These are phyloP conservation scores for Pleurotus citrinopileatus DNA, from an alignment of 768 basidiomycete genomes.

Conservation along the genomic window DNA sequence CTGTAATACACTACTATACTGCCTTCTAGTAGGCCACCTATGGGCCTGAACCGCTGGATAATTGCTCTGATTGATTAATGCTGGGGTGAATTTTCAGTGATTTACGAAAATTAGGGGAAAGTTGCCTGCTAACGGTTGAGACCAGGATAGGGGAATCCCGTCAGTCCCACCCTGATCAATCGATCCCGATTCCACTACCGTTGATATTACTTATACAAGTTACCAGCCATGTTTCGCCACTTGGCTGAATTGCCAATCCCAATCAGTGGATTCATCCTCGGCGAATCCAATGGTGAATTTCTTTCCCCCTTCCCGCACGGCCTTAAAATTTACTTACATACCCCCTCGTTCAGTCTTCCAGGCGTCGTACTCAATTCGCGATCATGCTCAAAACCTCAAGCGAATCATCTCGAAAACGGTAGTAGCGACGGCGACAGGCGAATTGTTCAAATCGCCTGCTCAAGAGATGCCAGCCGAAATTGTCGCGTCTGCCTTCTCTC, in stretches of 20 bases:
- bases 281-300: slow-evolving; percentile 17
- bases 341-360: slow-evolving; percentile 42
- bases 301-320: neutral
- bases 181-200: neutral
- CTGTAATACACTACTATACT: too few relatives aligned
- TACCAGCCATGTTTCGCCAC: slow-evolving; percentile 28
- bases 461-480: slow-evolving; percentile 25
- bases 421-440: slow-evolving; percentile 20
- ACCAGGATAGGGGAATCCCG: neutral
- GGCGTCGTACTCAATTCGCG: slow-evolving; percentile 42
- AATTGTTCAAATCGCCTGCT: slow-evolving; percentile 21
- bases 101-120: too few relatives aligned
- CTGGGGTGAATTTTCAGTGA: too few relatives aligned
- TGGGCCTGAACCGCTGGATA: too few relatives aligned
- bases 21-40: too few relatives aligned
- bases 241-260: slow-evolving; percentile 40
- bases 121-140: too few relatives aligned
- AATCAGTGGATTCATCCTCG: slow-evolving; percentile 28
- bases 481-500: slow-evolving; percentile 34
- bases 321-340: neutral
- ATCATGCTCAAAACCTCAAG: slow-evolving; percentile 50
- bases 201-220: neutral
- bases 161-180: neutral
- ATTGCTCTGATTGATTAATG: too few relatives aligned
- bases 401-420: slow-evolving; percentile 39